These are phyloP conservation scores for Leptographium lundbergii DNA, from an alignment of 2,329 filamentous ascomycete species.

Conservation along the genomic window DNA sequence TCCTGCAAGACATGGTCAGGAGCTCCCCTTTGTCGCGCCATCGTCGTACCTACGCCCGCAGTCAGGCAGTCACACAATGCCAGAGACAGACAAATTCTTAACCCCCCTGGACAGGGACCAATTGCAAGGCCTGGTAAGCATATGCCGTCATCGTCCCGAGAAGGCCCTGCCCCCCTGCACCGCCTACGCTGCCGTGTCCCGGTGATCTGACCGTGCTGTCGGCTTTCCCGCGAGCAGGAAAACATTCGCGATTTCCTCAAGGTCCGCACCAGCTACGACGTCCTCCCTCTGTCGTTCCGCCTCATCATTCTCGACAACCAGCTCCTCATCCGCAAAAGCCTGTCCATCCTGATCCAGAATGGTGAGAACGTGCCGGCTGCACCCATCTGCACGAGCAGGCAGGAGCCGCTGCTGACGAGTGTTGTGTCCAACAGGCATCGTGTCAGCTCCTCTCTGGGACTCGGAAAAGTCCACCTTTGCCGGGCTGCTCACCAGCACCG, in stretches of 20 bases:
- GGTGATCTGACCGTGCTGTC: neutral
- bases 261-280: constrained; percentile 93
- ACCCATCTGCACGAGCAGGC: neutral
- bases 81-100: constrained; percentile 26
- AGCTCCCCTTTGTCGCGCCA: constrained; percentile 46
- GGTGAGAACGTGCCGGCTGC: constrained; percentile 35
- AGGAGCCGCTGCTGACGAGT: neutral
- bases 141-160: neutral
- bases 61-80: constrained; percentile 25
- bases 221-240: constrained; percentile 2
- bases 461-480: constrained; percentile 87
- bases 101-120: constrained; percentile 63
- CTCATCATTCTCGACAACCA: constrained; percentile 93
- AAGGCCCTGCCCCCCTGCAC: neutral
- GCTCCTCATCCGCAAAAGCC: constrained; percentile 89
- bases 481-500: constrained; percentile 84
- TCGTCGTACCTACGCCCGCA: constrained; percentile 42
- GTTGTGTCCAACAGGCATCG: constrained; percentile 55
- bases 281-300: constrained; percentile 88
- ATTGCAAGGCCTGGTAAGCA: constrained; percentile 61
- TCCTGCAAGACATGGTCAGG: constrained; percentile 24
- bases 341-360: constrained; percentile 92
- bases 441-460: constrained; percentile 95
- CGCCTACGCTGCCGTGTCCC: neutral
- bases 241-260: constrained; percentile 77